Percentiles rank a stretch among this genome's conserved stretches.
phyloP scores from a whole-genome alignment of 129 eudicot genomes.

The Scalesia atractyloides region DNA sequence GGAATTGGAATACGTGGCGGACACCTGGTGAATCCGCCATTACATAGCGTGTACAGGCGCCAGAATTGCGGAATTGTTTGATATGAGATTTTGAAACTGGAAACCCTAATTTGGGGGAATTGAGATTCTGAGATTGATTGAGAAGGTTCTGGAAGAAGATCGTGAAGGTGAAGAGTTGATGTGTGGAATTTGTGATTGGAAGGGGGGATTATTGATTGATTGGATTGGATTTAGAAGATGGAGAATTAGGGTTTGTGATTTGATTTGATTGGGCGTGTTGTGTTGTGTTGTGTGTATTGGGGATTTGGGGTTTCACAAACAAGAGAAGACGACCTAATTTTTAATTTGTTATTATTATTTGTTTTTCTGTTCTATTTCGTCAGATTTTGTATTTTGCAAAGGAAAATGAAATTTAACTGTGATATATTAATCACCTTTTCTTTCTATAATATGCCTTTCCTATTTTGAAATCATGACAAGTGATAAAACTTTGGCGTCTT shows the following conservation, averaged over 20 bases:
- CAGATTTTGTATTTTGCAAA: not conserved
- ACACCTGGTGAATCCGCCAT: slow-evolving; percentile 86
- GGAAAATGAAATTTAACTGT: not conserved
- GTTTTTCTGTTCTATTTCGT: not conserved
- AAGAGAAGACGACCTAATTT: slow-evolving; percentile 33
- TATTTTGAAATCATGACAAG: no score
- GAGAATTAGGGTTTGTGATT: slow-evolving; percentile 31
- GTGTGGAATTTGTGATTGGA: not conserved
- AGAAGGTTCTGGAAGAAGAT: slow-evolving; percentile 25
- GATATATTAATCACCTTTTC: no score
- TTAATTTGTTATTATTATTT: no score
- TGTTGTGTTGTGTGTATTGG: no score
- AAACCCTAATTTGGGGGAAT: slow-evolving; percentile 13
- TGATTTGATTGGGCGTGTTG: slow-evolving; percentile 29
- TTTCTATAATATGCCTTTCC: no score
- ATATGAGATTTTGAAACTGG: slow-evolving; percentile 8
- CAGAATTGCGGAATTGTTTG: slow-evolving; percentile 48
- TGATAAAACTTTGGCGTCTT: no score
- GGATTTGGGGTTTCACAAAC: slow-evolving; percentile 38
- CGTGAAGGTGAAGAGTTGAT: not conserved
- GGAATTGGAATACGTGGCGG: slow-evolving; percentile 51
- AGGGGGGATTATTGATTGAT: slow-evolving; percentile 5
- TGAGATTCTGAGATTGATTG: slow-evolving; percentile 17
- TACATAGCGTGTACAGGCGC: slow-evolving; percentile 54
- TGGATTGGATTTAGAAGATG: not conserved